Evolutionary conservation across 305 asterid species (phyloP).

Genomic region (Fraxinus floribunda): DNA sequence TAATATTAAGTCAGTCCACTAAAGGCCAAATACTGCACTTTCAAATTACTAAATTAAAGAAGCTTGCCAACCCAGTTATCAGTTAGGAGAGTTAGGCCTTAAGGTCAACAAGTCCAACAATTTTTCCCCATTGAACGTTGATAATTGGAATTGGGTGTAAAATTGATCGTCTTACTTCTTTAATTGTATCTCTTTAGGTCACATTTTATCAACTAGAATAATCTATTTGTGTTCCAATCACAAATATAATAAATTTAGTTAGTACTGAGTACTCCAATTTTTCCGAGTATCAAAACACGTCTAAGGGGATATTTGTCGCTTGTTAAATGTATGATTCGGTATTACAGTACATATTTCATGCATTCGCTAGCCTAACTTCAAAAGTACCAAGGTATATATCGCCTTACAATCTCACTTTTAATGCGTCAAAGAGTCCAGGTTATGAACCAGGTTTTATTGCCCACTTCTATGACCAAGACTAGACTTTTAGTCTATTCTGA

Average conservation of each 20-base stretch:
- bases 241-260: neutral
- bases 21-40: neutral
- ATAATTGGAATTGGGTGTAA: neutral
- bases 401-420: neutral
- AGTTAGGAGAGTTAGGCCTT: neutral
- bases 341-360: neutral
- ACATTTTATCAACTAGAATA: neutral
- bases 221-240: neutral
- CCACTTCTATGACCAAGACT: neutral
- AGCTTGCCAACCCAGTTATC: neutral
- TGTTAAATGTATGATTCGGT: neutral
- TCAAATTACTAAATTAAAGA: neutral
- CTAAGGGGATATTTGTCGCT: neutral
- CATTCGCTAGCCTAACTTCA: neutral
- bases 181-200: neutral
- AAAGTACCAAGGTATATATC: neutral
- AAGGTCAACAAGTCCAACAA: neutral
- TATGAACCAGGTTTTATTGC: neutral
- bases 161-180: neutral
- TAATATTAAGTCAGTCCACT: neutral
- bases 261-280: neutral
- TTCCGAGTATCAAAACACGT: neutral
- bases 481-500: neutral
- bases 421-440: neutral
- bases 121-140: neutral